Percentiles rank a stretch among this genome's conserved stretches.
Conservation (phyloP, 768 basidiomycete species). For the Dioszegia crocea region DNA sequence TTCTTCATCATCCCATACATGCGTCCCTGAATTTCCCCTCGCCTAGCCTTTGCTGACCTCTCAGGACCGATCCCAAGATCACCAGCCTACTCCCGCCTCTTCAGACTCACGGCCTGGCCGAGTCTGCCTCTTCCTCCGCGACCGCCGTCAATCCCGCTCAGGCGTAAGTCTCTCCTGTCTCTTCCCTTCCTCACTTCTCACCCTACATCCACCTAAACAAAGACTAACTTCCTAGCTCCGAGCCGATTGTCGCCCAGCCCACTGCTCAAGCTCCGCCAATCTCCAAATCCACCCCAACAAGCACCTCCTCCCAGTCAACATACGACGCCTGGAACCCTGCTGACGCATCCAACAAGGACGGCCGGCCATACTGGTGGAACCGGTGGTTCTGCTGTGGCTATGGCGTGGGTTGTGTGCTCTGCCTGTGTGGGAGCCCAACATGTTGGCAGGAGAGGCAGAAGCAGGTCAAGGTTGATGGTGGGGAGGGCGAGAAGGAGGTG, state of each 20-base stretch:
- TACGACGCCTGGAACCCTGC: constrained; percentile 39
- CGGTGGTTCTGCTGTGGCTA: constrained; percentile 37
- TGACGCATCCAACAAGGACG: constrained; percentile 23
- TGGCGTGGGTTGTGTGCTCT: constrained; percentile 33
- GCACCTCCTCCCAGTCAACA: constrained; percentile 5
- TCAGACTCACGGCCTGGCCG: neutral
- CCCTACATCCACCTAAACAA: neutral
- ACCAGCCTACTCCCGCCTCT: neutral
- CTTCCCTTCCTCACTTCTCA: neutral
- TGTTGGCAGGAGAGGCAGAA: constrained; percentile 30
- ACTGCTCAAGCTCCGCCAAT: neutral
- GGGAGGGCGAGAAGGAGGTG: neutral
- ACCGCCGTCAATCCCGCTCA: neutral
- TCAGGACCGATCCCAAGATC: neutral
- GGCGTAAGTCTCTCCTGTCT: neutral
- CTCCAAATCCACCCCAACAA: neutral
- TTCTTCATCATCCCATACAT: neutral
- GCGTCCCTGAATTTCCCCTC: neutral
- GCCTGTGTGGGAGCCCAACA: constrained; percentile 34
- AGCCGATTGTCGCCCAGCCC: neutral
- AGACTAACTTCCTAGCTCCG: too few relatives aligned
- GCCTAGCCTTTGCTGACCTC: neutral
- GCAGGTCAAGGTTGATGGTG: neutral
- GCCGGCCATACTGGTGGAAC: constrained; percentile 39
- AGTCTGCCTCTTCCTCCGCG: neutral